Evolutionary conservation across 2,329 filamentous ascomycete genomes (phyloP).

Genomic region (Plectosphaerella sp.): DNA sequence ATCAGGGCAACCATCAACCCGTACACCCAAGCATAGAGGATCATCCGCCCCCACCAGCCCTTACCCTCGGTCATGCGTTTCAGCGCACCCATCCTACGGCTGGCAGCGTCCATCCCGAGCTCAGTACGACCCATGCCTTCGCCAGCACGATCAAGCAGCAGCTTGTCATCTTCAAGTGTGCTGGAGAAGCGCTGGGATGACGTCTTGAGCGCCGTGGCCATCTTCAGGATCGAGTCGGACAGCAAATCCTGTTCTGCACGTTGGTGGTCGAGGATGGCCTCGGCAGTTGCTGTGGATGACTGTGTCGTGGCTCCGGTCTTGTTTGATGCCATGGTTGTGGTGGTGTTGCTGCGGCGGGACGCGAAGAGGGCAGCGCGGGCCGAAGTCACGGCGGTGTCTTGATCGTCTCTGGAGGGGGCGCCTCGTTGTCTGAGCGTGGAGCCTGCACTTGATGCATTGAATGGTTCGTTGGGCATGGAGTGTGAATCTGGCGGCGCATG

Average conservation of each 20-base stretch:
- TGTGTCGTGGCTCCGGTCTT: slow-evolving; percentile 27
- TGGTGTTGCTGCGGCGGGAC: slow-evolving; percentile 20
- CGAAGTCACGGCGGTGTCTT: slow-evolving; percentile 22
- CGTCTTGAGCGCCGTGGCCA: slow-evolving; percentile 73
- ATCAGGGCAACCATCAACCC: slow-evolving; percentile 75
- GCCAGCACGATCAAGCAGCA: slow-evolving; percentile 65
- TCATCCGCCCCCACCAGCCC: slow-evolving; percentile 79
- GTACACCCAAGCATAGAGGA: slow-evolving; percentile 81
- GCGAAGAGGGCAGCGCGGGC: slow-evolving; percentile 42
- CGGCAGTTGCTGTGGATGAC: slow-evolving; percentile 50
- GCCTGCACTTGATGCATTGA: slow-evolving; percentile 14
- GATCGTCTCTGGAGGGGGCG: slow-evolving; percentile 9
- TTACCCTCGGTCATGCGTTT: slow-evolving; percentile 80
- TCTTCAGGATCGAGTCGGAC: slow-evolving; percentile 73
- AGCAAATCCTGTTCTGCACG: slow-evolving; percentile 79
- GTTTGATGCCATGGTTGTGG: slow-evolving; percentile 13
- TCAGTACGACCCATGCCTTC: slow-evolving; percentile 75
- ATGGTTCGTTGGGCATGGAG: slow-evolving; percentile 15
- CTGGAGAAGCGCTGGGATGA: slow-evolving; percentile 68
- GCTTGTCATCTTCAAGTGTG: slow-evolving; percentile 68
- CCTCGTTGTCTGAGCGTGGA: slow-evolving; percentile 28
- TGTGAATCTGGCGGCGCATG: slow-evolving; percentile 12
- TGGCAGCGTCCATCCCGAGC: slow-evolving; percentile 70
- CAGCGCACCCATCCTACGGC: slow-evolving; percentile 71
- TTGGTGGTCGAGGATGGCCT: slow-evolving; percentile 71